Percentiles rank a stretch among this genome's conserved stretches.
phyloP scores from a whole-genome alignment of 2,329 filamentous ascomycete genomes.

The Phyllosticta paracitricarpa region DNA sequence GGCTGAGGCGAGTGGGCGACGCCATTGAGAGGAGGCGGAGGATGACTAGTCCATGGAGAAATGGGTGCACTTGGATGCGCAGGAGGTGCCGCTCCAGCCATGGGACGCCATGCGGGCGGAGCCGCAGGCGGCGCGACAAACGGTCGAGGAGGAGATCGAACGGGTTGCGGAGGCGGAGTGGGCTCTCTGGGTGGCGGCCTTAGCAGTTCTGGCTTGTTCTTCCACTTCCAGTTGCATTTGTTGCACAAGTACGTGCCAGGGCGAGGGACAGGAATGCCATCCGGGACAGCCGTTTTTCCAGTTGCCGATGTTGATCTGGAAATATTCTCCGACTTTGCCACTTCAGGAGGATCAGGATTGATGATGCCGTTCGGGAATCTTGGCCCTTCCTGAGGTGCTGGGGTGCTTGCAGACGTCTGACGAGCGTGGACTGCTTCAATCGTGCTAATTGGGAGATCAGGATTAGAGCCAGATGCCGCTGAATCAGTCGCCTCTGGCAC shows the following conservation, averaged over 20 bases:
- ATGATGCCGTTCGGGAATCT: slow-evolving; percentile 8
- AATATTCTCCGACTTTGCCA: slow-evolving; percentile 13
- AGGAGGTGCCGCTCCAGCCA: slow-evolving; percentile 13
- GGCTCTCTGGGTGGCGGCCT: slow-evolving; percentile 22
- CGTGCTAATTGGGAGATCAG: slow-evolving; percentile 10
- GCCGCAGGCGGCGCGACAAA: slow-evolving; percentile 16
- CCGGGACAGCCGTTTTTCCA: slow-evolving; percentile 16
- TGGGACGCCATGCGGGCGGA: slow-evolving; percentile 18
- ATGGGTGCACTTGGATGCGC: slow-evolving; percentile 19
- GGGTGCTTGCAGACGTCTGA: background rate
- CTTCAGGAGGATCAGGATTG: slow-evolving; percentile 15
- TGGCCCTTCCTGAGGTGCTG: slow-evolving; percentile 1
- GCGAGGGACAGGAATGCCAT: slow-evolving; percentile 11
- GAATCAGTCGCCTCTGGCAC: slow-evolving; percentile 19
- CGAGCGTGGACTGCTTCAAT: slow-evolving; percentile 4
- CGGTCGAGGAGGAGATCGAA: slow-evolving; percentile 23
- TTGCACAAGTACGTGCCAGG: slow-evolving; percentile 33
- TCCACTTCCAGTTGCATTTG: slow-evolving; percentile 39
- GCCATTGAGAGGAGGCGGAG: slow-evolving; percentile 19
- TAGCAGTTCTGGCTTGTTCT: slow-evolving; percentile 22
- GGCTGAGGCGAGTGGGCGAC: slow-evolving; percentile 20
- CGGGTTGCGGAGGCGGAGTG: slow-evolving; percentile 12
- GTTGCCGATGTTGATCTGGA: slow-evolving; percentile 12
- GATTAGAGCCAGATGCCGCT: slow-evolving; percentile 12
- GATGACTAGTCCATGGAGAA: slow-evolving; percentile 20